Evolutionary conservation across 352 stramenopile genomes (phyloP).

Genomic region (Pilasporangium apinafurcum): DNA sequence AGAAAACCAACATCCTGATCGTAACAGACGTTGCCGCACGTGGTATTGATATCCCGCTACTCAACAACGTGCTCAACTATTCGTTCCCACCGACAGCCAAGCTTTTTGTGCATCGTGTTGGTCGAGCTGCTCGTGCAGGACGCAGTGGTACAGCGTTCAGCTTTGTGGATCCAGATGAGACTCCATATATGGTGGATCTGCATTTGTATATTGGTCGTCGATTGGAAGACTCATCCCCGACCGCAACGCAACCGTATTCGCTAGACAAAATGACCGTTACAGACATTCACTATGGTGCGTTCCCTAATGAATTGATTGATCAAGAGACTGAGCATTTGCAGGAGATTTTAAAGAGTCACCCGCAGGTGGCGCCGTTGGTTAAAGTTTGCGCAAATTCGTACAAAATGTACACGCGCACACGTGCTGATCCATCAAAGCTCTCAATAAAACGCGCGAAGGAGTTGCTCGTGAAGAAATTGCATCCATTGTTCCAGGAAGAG

Average conservation of each 20-base stretch:
- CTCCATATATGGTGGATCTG: conserved; percentile 98
- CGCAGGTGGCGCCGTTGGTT: conserved; percentile 65
- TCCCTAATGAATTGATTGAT: conserved; percentile 95
- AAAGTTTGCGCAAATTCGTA: conserved; percentile 96
- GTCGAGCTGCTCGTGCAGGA: conserved; percentile 93
- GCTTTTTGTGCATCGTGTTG: conserved; percentile 95
- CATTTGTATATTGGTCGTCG: conserved; percentile 93
- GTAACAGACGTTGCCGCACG: conserved; percentile 93
- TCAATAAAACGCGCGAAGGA: conserved; percentile 94
- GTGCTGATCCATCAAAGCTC: conserved; percentile 92
- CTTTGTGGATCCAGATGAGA: conserved; percentile 97
- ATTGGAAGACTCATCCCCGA: conserved; percentile 65
- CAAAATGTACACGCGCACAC: conserved; percentile 96
- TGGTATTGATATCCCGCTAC: conserved; percentile 93
- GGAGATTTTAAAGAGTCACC: conserved; percentile 80
- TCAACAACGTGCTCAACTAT: conserved; percentile 97
- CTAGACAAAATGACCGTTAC: conserved; percentile 92
- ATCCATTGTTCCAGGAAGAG: conserved; percentile 89
- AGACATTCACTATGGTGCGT: conserved; percentile 96
- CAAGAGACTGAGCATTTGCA: conserved; percentile 94
- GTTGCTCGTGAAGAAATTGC: conserved; percentile 85
- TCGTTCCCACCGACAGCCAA: conserved; percentile 92
- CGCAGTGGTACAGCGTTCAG: conserved; percentile 93
- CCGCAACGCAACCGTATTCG: conserved; percentile 74
- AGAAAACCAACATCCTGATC: conserved; percentile 89